phyloP scores from a whole-genome alignment of 164 flowering plant species.

The Piper longum region DNA sequence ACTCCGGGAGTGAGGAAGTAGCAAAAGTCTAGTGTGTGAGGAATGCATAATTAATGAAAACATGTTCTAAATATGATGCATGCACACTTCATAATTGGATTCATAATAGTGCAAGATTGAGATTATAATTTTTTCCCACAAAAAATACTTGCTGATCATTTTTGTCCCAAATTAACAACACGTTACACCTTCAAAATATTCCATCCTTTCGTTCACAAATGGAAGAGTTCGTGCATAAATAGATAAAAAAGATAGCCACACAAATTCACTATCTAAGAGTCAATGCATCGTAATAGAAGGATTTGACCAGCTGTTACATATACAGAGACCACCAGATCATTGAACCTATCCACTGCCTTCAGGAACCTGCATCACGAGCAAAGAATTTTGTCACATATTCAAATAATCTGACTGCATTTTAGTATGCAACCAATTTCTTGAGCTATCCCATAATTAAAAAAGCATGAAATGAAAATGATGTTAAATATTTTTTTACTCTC shows the following conservation, averaged over 20 bases:
- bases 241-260: neutral
- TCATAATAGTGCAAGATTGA: neutral
- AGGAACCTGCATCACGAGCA: conserved; percentile 51
- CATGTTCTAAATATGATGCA: neutral
- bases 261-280: neutral
- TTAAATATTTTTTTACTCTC: too few relatives aligned
- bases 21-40: conserved; percentile 89
- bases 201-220: too few relatives aligned
- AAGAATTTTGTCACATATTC: neutral
- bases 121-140: too few relatives aligned
- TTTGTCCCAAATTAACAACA: too few relatives aligned
- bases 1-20: conserved; percentile 94
- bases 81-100: neutral
- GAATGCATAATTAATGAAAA: conserved; percentile 37
- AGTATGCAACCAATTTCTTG: too few relatives aligned
- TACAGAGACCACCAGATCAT: conserved; percentile 83
- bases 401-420: neutral
- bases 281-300: conserved; percentile 24
- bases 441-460: too few relatives aligned
- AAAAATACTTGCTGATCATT: too few relatives aligned
- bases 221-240: too few relatives aligned
- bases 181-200: too few relatives aligned
- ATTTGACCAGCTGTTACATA: conserved; percentile 99
- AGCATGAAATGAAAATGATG: too few relatives aligned
- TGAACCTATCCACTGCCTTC: conserved; percentile 81